Evolutionary conservation across 768 basidiomycete species (phyloP).

Genomic region (Butyriboletus loyo): DNA sequence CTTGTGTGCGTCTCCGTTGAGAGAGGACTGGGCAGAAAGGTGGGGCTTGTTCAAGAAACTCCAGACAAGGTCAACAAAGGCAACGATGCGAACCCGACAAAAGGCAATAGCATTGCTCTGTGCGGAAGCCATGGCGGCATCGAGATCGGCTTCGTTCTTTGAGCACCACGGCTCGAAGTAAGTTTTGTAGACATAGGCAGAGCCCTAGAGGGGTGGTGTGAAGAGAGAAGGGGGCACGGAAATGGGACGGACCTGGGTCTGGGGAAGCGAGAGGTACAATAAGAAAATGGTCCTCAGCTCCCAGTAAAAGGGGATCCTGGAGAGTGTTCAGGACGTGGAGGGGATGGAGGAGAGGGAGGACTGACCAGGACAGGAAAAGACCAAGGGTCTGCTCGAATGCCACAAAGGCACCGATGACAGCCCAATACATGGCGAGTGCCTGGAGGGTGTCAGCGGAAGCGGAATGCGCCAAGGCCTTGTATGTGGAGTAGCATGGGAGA

Average conservation of each 20-base stretch:
- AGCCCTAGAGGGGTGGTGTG: conserved; percentile 46
- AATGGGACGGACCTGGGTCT: conserved; percentile 52
- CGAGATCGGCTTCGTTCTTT: conserved; percentile 57
- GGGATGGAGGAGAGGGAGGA: background rate
- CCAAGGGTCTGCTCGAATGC: conserved; percentile 63
- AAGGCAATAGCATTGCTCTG: conserved; percentile 56
- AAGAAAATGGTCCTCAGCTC: conserved; percentile 67
- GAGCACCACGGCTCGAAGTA: conserved; percentile 61
- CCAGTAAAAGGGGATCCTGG: conserved; percentile 76
- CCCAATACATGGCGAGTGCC: conserved; percentile 62
- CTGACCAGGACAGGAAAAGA: conserved; percentile 65
- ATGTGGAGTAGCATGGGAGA: conserved; percentile 61
- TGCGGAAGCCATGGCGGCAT: conserved; percentile 53
- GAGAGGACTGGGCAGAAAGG: conserved; percentile 22
- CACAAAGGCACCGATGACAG: conserved; percentile 55
- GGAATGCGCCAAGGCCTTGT: conserved; percentile 59
- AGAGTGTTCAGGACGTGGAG: conserved; percentile 11
- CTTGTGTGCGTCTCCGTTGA: conserved; percentile 23
- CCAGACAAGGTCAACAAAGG: conserved; percentile 47
- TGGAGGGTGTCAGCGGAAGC: conserved; percentile 54
- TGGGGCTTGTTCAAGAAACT: conserved; percentile 40
- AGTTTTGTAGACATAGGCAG: conserved; percentile 58
- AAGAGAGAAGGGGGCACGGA: background rate
- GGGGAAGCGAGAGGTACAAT: conserved; percentile 65
- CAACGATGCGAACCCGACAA: conserved; percentile 47